These are phyloP conservation scores for Eustoma russellianum DNA, from an alignment of 257 asterid genomes.

Conservation along the genomic window DNA sequence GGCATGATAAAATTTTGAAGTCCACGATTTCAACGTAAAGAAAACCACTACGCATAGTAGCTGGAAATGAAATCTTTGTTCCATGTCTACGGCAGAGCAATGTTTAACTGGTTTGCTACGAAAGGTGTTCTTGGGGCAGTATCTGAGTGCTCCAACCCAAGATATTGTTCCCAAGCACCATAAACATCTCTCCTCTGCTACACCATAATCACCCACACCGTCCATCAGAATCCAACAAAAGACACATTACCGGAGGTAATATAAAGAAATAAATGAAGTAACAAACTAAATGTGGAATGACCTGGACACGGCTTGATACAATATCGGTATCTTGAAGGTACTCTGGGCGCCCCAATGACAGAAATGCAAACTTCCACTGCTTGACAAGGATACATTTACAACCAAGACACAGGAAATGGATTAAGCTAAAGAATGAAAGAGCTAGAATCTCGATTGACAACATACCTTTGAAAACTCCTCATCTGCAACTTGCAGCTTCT, in stretches of 20 bases:
- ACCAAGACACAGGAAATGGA: neutral
- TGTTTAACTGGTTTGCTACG: slow-evolving; percentile 61
- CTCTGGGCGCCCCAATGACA: slow-evolving; percentile 94
- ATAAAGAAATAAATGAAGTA: slow-evolving; percentile 1
- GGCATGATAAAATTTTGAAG: no score
- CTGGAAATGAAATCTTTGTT: no score
- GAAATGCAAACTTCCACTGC: slow-evolving; percentile 93
- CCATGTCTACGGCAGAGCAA: no score
- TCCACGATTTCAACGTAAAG: no score
- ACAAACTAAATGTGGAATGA: slow-evolving; percentile 5
- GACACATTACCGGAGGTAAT: neutral
- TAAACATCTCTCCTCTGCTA: slow-evolving; percentile 72
- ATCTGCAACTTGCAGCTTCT: slow-evolving; percentile 77
- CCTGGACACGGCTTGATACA: slow-evolving; percentile 88
- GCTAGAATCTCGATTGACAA: neutral
- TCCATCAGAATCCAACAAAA: neutral
- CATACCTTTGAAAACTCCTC: slow-evolving; percentile 86
- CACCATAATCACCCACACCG: slow-evolving; percentile 5
- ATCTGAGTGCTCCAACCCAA: slow-evolving; percentile 94
- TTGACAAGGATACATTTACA: slow-evolving; percentile 2
- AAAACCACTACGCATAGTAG: no score
- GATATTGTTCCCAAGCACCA: slow-evolving; percentile 99
- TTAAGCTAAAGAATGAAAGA: neutral
- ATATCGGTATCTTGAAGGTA: slow-evolving; percentile 83
- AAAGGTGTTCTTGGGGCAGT: slow-evolving; percentile 75